Conservation (phyloP, 345 rosid genomes). For the Crucihimalaya himalaica region DNA sequence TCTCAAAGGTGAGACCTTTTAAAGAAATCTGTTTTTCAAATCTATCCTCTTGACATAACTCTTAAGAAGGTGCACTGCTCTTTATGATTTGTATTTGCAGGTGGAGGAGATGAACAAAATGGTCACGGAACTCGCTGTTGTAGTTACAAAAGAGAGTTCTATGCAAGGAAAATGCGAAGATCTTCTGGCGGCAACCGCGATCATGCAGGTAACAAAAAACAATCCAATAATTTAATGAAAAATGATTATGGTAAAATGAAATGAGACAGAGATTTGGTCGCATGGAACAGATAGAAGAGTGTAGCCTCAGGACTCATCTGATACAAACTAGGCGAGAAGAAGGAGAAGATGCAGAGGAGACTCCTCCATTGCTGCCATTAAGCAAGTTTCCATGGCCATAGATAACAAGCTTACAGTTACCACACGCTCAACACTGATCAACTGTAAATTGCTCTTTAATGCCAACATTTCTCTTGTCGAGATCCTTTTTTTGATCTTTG, state of each 20-base stretch:
- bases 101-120: constrained; percentile 65
- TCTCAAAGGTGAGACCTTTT: constrained; percentile 63
- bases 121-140: constrained; percentile 70
- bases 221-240: background rate
- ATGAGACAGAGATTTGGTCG: background rate
- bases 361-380: constrained; percentile 28
- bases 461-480: constrained; percentile 28
- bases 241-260: background rate
- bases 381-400: constrained; percentile 44
- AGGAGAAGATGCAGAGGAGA: constrained; percentile 12
- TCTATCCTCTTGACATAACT: background rate
- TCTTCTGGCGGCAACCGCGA: constrained; percentile 64
- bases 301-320: constrained; percentile 67
- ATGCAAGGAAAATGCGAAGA: constrained; percentile 77
- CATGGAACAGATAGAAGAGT: constrained; percentile 54
- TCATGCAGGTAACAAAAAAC: constrained; percentile 65
- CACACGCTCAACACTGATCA: constrained; percentile 33
- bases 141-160: constrained; percentile 59
- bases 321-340: constrained; percentile 59
- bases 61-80: background rate
- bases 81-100: constrained; percentile 44
- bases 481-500: constrained; percentile 37
- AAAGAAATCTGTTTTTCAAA: background rate
- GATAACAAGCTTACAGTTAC: constrained; percentile 35
- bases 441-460: constrained; percentile 38